Percentiles rank a stretch among this genome's conserved stretches.
These are phyloP conservation scores for Hypocreales sp. DNA, from an alignment of 2,329 filamentous ascomycete species.

Conservation along the genomic window DNA sequence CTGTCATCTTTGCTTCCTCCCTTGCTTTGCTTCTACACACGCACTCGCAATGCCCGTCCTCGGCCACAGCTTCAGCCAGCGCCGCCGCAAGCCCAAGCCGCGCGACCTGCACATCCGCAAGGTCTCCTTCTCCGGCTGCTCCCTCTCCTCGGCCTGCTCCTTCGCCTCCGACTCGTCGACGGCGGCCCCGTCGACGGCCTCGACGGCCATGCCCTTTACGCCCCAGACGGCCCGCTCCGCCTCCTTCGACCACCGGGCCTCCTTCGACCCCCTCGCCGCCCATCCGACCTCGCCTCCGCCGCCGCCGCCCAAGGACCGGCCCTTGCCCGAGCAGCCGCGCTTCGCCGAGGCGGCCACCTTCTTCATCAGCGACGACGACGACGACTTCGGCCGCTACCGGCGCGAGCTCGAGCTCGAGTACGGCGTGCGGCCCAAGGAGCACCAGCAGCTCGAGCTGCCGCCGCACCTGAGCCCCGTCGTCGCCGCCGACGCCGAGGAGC, in stretches of 20 bases:
- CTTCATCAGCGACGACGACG: conserved; percentile 11
- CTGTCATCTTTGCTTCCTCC: not conserved
- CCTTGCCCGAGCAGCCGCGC: conserved; percentile 10
- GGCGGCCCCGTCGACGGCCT: conserved; percentile 9
- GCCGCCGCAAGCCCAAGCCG: conserved; percentile 19
- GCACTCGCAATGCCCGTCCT: conserved; percentile 18
- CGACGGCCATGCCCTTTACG: conserved; percentile 12
- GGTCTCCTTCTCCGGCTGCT: conserved; percentile 23
- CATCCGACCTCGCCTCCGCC: conserved; percentile 21
- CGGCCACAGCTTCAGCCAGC: conserved; percentile 18
- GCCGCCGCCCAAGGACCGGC: conserved; percentile 19
- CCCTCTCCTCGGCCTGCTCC: conserved; percentile 20
- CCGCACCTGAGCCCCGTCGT: conserved; percentile 1
- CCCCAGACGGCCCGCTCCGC: conserved; percentile 11
- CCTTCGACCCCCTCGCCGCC: conserved; percentile 17
- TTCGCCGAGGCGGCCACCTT: conserved; percentile 12
- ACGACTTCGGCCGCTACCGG: not conserved
- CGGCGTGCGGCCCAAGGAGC: too few species aligned
- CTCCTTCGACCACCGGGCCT: too few species aligned
- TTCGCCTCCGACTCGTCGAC: conserved; percentile 13
- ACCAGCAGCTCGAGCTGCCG: too few species aligned
- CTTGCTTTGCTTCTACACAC: not conserved
- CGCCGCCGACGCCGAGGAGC: conserved; percentile 9
- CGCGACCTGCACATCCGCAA: conserved; percentile 24
- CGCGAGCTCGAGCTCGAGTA: too few species aligned